Conservation (phyloP, 2,329 filamentous ascomycete species). For the Trichoderma aggressivum region DNA sequence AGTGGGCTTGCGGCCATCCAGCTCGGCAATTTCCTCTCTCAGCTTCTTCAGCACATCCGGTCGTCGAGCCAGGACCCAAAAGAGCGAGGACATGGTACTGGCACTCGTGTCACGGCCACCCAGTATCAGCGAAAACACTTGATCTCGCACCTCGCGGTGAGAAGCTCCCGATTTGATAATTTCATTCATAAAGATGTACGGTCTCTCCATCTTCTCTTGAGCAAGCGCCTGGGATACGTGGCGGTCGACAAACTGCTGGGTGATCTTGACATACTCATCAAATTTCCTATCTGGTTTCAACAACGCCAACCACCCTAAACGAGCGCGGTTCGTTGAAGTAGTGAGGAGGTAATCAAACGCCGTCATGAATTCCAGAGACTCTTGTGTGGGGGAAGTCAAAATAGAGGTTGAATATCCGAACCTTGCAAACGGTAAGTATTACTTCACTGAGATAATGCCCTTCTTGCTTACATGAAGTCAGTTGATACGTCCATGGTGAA, state of each 20-base stretch:
- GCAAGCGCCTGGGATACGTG: slow-evolving; percentile 43
- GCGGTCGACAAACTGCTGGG: slow-evolving; percentile 47
- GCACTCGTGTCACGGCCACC: slow-evolving; percentile 59
- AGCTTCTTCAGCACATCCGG: slow-evolving; percentile 44
- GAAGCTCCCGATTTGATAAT: slow-evolving; percentile 47
- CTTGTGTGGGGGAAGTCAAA: slow-evolving; percentile 35
- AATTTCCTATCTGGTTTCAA: slow-evolving; percentile 38
- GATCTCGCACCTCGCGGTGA: slow-evolving; percentile 45
- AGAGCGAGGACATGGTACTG: slow-evolving; percentile 46
- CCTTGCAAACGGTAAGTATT: slow-evolving; percentile 21
- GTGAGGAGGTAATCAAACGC: slow-evolving; percentile 48
- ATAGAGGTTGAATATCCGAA: slow-evolving; percentile 44
- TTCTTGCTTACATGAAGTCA: slow-evolving; percentile 53
- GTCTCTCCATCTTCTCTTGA: slow-evolving; percentile 34
- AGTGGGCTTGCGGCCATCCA: slow-evolving; percentile 43
- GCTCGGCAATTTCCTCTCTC: slow-evolving; percentile 39
- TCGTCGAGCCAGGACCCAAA: slow-evolving; percentile 45
- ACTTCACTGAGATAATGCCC: background rate
- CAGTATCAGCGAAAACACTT: slow-evolving; percentile 52
- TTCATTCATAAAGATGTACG: slow-evolving; percentile 57
- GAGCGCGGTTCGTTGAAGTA: slow-evolving; percentile 36
- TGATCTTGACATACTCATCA: slow-evolving; percentile 36
- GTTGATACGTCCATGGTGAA: slow-evolving; percentile 66
- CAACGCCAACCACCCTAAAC: slow-evolving; percentile 40
- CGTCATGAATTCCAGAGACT: slow-evolving; percentile 42